Percentiles rank a stretch among this genome's conserved stretches.
Evolutionary conservation across 495 filamentous ascomycete species (phyloP).

Genomic region (Tricharina praecox): DNA sequence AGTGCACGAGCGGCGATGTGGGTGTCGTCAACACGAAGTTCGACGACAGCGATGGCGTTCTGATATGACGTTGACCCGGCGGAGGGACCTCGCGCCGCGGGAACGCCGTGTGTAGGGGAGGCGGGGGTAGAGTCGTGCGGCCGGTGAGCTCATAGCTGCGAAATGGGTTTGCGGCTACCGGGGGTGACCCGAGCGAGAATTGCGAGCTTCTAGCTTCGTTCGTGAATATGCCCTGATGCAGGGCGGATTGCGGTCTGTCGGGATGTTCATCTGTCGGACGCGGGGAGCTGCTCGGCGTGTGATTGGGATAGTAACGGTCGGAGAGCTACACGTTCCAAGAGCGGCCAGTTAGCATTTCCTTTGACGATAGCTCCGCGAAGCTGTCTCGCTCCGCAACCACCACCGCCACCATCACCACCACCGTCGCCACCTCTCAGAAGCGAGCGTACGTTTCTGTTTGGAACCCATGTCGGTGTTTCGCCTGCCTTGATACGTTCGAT

Average conservation of each 20-base stretch:
- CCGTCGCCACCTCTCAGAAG: no score
- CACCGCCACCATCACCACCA: slow-evolving; percentile 8
- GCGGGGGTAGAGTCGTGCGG: background rate
- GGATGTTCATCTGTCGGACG: slow-evolving; percentile 24
- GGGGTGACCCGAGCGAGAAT: background rate
- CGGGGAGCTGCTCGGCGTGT: slow-evolving; percentile 9
- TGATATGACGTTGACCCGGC: slow-evolving; percentile 25
- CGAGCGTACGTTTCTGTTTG: slow-evolving; percentile 29
- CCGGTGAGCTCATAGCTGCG: background rate
- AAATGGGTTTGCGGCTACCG: background rate
- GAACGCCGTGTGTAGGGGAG: background rate
- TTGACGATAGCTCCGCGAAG: background rate
- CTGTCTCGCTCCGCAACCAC: slow-evolving; percentile 16
- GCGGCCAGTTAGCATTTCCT: slow-evolving; percentile 12
- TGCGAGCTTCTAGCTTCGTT: background rate
- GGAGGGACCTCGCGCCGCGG: background rate
- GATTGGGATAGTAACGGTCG: slow-evolving; percentile 21
- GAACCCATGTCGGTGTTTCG: slow-evolving; percentile 60
- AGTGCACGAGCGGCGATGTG: slow-evolving; percentile 81
- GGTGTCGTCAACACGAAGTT: slow-evolving; percentile 75
- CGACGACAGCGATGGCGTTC: slow-evolving; percentile 46
- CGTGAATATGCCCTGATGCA: slow-evolving; percentile 25
- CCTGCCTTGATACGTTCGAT: slow-evolving; percentile 72
- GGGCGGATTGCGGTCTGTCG: slow-evolving; percentile 21
- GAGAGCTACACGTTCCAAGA: slow-evolving; percentile 16